A percentile compares a stretch with the other conserved stretches of the same genome.
phyloP scores from a whole-genome alignment of 345 rosid genomes.

The Reutealis trisperma region DNA sequence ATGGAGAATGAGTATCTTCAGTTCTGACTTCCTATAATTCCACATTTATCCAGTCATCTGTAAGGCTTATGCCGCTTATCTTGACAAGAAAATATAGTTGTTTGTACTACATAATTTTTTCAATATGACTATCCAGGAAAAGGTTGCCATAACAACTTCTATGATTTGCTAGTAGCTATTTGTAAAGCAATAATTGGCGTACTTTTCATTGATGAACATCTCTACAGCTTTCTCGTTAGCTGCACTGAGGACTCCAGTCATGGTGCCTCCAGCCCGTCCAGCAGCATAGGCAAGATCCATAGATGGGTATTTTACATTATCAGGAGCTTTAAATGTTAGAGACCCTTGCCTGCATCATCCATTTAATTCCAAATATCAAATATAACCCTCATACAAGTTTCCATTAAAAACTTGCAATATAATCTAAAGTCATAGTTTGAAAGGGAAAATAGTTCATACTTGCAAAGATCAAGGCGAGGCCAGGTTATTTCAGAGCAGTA shows the following conservation, averaged over 20 bases:
- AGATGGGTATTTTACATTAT: constrained; percentile 87
- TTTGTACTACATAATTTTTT: not conserved
- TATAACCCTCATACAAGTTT: not conserved
- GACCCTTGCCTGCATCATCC: constrained; percentile 73
- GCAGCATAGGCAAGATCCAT: constrained; percentile 96
- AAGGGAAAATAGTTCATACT: constrained; percentile 45
- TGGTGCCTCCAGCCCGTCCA: constrained; percentile 97
- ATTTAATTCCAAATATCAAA: not conserved
- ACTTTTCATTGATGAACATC: constrained; percentile 84
- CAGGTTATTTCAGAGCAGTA: constrained; percentile 92
- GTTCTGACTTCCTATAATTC: not conserved
- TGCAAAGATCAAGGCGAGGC: constrained; percentile 98
- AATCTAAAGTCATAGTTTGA: constrained; percentile 5
- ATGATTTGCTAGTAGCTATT: not conserved
- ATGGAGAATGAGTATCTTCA: constrained; percentile 1
- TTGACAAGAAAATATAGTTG: not conserved
- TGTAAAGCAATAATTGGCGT: constrained; percentile 23
- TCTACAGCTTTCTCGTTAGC: constrained; percentile 89
- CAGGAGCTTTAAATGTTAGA: constrained; percentile 83
- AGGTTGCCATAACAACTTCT: not conserved
- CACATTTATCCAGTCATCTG: not conserved
- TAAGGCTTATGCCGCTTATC: not conserved
- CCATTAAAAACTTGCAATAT: not conserved
- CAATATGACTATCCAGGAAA: not conserved
- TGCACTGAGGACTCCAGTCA: constrained; percentile 99